phyloP scores from a whole-genome alignment of 1,139 yeast species.

The Debaryomyces psychrophilus region DNA sequence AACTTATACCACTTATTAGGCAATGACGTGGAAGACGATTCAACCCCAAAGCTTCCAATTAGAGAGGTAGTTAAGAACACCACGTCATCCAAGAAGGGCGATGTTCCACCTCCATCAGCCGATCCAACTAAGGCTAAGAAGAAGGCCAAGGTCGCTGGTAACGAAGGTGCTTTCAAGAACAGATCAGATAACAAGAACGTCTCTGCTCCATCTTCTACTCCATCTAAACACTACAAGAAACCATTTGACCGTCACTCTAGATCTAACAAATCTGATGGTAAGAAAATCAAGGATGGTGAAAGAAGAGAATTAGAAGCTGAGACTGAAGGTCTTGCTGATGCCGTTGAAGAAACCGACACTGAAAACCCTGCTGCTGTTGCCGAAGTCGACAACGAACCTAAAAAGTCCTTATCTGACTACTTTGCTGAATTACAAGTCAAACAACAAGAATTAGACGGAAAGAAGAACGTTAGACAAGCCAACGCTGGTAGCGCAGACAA shows the following conservation, averaged over 20 bases:
- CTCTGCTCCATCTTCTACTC: slow-evolving; percentile 58
- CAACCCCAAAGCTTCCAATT: slow-evolving; percentile 55
- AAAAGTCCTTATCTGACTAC: slow-evolving; percentile 73
- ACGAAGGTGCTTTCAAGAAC: slow-evolving; percentile 86
- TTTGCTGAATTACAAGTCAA: slow-evolving; percentile 61
- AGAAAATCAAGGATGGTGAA: slow-evolving; percentile 80
- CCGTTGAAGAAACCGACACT: slow-evolving; percentile 54
- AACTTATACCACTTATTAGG: slow-evolving; percentile 56
- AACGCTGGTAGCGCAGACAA: slow-evolving; percentile 62
- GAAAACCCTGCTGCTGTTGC: slow-evolving; percentile 43
- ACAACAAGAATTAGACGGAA: slow-evolving; percentile 48
- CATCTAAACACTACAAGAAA: slow-evolving; percentile 61
- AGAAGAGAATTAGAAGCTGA: slow-evolving; percentile 62
- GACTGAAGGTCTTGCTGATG: slow-evolving; percentile 65
- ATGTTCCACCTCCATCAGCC: slow-evolving; percentile 81
- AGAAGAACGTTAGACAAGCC: slow-evolving; percentile 53
- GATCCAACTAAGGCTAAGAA: slow-evolving; percentile 82
- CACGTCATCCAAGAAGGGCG: slow-evolving; percentile 88
- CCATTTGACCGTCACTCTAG: slow-evolving; percentile 84
- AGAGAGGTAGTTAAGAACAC: slow-evolving; percentile 80
- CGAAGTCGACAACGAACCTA: slow-evolving; percentile 48
- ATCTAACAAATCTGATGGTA: slow-evolving; percentile 78
- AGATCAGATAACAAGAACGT: slow-evolving; percentile 73
- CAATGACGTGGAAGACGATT: slow-evolving; percentile 78
- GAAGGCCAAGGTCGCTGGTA: slow-evolving; percentile 72